These are phyloP conservation scores for Saussurea involucrata DNA, from an alignment of 129 eudicot genomes.

Conservation along the genomic window DNA sequence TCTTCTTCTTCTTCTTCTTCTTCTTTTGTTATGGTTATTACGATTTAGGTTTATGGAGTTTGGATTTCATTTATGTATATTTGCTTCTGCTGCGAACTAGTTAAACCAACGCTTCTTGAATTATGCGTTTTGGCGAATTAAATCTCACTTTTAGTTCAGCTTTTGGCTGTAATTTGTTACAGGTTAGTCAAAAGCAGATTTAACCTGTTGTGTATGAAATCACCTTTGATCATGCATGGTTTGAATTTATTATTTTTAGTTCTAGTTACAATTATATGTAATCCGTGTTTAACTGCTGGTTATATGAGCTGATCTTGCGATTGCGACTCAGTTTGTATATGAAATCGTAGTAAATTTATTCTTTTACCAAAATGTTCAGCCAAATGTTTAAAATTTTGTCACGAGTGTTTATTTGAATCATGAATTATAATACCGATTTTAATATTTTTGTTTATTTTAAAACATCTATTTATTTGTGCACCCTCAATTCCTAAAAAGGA, in stretches of 20 bases:
- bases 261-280: neutral
- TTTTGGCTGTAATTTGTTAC: neutral
- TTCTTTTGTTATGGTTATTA: neutral
- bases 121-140: constrained; percentile 2
- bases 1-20: too few relatives aligned
- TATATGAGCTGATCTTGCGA: constrained; percentile 14
- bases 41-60: constrained; percentile 12
- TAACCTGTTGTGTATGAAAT: constrained; percentile 1
- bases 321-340: neutral
- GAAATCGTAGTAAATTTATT: constrained; percentile 1
- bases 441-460: neutral
- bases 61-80: constrained; percentile 11
- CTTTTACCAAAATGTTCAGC: neutral
- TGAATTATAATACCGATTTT: neutral
- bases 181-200: neutral
- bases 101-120: constrained; percentile 5
- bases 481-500: neutral
- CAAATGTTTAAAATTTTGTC: neutral
- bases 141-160: constrained; percentile 11
- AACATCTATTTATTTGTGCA: neutral
- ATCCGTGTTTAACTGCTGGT: neutral
- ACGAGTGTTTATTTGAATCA: neutral
- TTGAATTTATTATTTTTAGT: neutral
- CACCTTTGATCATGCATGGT: neutral
- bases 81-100: constrained; percentile 14